phyloP scores from a whole-genome alignment of 225 moss, liverwort and hornwort species.

The Polytrichum formosum region DNA sequence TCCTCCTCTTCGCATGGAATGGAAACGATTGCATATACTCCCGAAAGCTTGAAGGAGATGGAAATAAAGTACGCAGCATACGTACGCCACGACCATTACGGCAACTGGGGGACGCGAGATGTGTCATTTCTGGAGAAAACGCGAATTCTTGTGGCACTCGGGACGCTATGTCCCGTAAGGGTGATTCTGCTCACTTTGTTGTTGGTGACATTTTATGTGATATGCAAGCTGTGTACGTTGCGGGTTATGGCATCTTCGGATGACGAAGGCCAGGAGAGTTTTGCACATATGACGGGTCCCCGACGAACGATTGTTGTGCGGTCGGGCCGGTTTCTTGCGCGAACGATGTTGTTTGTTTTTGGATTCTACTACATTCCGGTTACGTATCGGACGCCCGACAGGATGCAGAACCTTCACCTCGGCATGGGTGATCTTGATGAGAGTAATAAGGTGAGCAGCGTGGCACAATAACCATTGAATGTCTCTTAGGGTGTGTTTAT shows the following conservation, averaged over 20 bases:
- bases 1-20: slow-evolving; percentile 13
- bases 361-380: slow-evolving; percentile 96
- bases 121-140: slow-evolving; percentile 52
- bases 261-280: slow-evolving; percentile 95
- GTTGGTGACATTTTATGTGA: slow-evolving; percentile 60
- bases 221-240: slow-evolving; percentile 93
- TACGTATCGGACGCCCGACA: slow-evolving; percentile 46
- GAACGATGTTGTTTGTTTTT: slow-evolving; percentile 64
- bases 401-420: slow-evolving; percentile 57
- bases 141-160: slow-evolving; percentile 51
- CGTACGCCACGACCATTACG: slow-evolving; percentile 53
- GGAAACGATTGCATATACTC: slow-evolving; percentile 20
- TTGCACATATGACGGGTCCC: slow-evolving; percentile 72
- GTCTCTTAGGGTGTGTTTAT: too few relatives aligned
- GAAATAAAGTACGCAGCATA: slow-evolving; percentile 63
- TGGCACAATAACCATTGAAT: too few relatives aligned
- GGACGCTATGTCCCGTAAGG: slow-evolving; percentile 73
- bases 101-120: slow-evolving; percentile 47
- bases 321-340: slow-evolving; percentile 73
- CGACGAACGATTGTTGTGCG: slow-evolving; percentile 78
- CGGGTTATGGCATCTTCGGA: slow-evolving; percentile 64
- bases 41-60: slow-evolving; percentile 49
- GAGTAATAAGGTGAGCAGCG: slow-evolving; percentile 32
- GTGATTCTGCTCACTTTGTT: slow-evolving; percentile 39
- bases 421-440: slow-evolving; percentile 51